Conservation (phyloP, 192 early-diverging fungal genomes). For the Backusella morwellensis region DNA sequence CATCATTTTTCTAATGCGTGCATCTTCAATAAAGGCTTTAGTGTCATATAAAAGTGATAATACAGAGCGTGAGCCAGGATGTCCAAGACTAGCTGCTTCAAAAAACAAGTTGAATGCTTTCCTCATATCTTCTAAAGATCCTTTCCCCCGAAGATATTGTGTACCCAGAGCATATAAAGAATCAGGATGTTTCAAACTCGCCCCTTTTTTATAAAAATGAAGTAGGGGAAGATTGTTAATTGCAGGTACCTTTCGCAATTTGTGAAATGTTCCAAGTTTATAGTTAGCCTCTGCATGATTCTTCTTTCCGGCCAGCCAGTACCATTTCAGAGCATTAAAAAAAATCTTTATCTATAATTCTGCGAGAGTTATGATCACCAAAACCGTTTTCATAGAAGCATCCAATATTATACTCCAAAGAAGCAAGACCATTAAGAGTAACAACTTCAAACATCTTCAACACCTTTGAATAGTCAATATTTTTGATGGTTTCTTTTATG, state of each 20-base stretch:
- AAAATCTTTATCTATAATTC: not conserved
- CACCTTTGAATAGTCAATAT: not conserved
- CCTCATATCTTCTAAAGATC: too few relatives aligned
- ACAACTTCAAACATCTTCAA: not conserved
- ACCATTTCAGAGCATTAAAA: not conserved
- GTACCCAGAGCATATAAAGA: too few relatives aligned
- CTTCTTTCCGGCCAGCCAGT: not conserved
- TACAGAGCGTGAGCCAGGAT: not conserved
- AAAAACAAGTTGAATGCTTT: too few relatives aligned
- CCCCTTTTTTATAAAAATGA: too few relatives aligned
- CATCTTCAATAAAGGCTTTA: not conserved
- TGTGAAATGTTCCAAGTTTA: not conserved
- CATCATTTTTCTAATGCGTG: not conserved
- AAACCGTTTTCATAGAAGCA: not conserved
- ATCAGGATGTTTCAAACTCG: too few relatives aligned
- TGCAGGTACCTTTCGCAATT: not conserved
- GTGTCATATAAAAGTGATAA: not conserved
- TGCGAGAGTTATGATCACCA: not conserved
- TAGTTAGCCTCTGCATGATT: not conserved
- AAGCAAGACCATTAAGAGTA: not conserved
- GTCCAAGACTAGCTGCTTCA: not conserved
- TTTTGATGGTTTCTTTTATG: not conserved
- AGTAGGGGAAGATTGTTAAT: too few relatives aligned
- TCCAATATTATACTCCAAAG: not conserved
- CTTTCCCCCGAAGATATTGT: too few relatives aligned